Base-by-base conservation (phyloP, 352 stramenopile genomes). In the Phytophthora cryptogea region DNA sequence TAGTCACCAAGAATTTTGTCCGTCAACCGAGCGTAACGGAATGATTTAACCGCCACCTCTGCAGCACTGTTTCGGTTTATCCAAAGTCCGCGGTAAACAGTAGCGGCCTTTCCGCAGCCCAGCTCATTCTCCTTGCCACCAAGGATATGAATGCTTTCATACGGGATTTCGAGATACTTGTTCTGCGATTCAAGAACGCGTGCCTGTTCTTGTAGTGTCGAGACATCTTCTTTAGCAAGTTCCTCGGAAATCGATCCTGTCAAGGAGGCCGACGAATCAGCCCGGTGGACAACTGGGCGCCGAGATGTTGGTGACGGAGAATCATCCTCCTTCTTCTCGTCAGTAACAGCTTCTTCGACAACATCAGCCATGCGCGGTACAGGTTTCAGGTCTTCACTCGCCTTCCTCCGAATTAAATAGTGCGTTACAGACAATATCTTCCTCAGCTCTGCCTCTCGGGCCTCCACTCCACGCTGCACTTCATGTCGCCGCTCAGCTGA, bases 1-100 rank as follows among this genome's bases (percentile, higher is more conserved):
- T 96, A 96, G 50, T 94, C 86, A 7, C 76, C 74, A 27, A 94
- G 68, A 43, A 96, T 94, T 60, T 94, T 94, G 68, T 96, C 87
- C 7, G 85, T 96, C 37, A 96, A 80, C 1, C 86, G 85, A 36
- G 90, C 84, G 46, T 96, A 96, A 20, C 87, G 87, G 62, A 94
- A 94, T 4, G 83, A 79, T 49, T 96, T 96, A 31, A 96, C 76
- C 10, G 87, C 87, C 41, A 95, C 87, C 67, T 96, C 87, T 11
- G 87, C 85, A 30, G 87, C 83, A 9, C 77, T 85, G 54, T 93
- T 91, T 28, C 80, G 68, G 70, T 84, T 92, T 57, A 94, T 92
- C 87, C 87, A 96, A 30, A 96, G 66, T 16, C 87, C 87, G 54
- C 87, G 83, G 50, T 94, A 96, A 4, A 96, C 87, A 45, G 85